Percentiles rank a stretch among this genome's conserved stretches.
Evolutionary conservation across 331 rosid genomes (phyloP).

Genomic region (Quercus lobata): DNA sequence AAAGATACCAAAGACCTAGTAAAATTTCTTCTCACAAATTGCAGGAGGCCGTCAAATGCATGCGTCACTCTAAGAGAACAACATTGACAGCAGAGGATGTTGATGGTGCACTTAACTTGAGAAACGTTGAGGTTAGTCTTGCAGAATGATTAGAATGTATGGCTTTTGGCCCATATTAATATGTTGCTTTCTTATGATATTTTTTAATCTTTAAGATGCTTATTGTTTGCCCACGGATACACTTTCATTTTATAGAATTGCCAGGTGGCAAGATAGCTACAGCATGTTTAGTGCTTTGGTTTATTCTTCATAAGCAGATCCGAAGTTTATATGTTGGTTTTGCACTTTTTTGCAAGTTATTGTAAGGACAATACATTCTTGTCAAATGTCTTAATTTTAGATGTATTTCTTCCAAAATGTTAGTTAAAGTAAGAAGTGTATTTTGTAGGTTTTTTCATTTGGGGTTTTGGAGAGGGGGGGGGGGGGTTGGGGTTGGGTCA

Average conservation of each 20-base stretch:
- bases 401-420: not conserved
- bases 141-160: not conserved
- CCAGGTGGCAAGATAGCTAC: conserved; percentile 4
- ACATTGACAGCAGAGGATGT: conserved; percentile 30
- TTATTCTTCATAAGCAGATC: conserved; percentile 9
- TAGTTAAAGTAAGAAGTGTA: not conserved
- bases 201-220: not conserved
- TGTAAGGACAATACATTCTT: conserved; percentile 2
- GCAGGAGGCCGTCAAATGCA: conserved; percentile 93
- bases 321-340: conserved; percentile 11
- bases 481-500: not conserved
- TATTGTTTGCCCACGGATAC: not conserved
- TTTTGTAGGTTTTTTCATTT: conserved; percentile 8
- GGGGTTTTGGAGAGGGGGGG: not conserved
- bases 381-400: not conserved
- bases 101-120: conserved; percentile 42
- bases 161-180: not conserved
- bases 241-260: not conserved
- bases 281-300: not conserved
- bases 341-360: not conserved
- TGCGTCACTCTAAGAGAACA: conserved; percentile 82
- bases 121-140: conserved; percentile 63
- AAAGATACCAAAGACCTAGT: not conserved
- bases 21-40: not conserved
- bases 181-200: not conserved